Base-by-base conservation (phyloP, 495 filamentous ascomycete species). In the Neurospora pannonica region DNA sequence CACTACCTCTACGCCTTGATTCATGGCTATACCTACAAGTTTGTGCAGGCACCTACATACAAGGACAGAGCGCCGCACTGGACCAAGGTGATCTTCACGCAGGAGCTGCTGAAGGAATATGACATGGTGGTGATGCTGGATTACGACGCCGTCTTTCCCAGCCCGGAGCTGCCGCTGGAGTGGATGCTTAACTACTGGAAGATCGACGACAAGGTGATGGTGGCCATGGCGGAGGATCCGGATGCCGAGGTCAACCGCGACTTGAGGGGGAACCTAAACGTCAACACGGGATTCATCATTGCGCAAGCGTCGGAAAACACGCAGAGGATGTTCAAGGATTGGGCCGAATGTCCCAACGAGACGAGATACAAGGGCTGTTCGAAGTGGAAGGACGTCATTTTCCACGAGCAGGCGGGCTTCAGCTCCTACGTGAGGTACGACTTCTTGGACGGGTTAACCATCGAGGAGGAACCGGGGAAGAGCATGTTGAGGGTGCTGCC, bases 111-210 rank as follows among this genome's bases (percentile, higher is more conserved):
- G 46, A 79, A 82, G 70, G 69, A 82, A n/a, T 86, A 85, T 73
- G 81, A 86, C 62, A 81, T 85, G 13, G 84, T 88, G 40, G 80
- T 88, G 71, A 87, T 85, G 82, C 73, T 87, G 43, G 87, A 88
- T 76, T 82, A 83, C 70, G 87, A 88, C 72, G 82, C 82, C 76
- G 81, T 88, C 74, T 84, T 87, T 74, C 77, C 81, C 42, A 79
- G 84, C 71, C 85, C 83, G 46, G 83, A 88, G 60, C 74, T 88
- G 8, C 86, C 87, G 8, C 74, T 88, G 38, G 87, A 88, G 76
- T 88, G 86, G 86, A 81, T 88, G 37, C 77, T 88, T 21, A 88
- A 87, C 79, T 85, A 86, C 79, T 88, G 86, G 87, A 78, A 83
- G 70, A 83, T 87, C 72, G 80, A 78, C 42, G 48, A 76, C 10